Evolutionary conservation across 1,284 basidiomycete species (phyloP), one percentile per base, ranked within the genome.

Genomic region (Meripilus lineatus): DNA sequence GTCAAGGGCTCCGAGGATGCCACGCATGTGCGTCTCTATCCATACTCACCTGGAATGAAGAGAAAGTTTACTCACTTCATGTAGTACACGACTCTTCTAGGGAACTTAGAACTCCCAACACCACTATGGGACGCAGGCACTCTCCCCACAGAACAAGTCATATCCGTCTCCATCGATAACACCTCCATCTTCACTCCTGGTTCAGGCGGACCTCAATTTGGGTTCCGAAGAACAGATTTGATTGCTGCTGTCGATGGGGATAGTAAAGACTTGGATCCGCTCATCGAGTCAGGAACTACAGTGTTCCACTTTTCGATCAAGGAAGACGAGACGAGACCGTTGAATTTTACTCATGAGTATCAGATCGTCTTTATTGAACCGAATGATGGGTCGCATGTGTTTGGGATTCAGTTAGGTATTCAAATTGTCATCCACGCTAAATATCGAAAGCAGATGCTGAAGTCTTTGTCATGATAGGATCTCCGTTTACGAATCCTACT

Each of bases 291-390:
- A 4, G 69, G 68, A 14, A 66, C 64, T 10, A 75, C 72, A 0
- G 69, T 67, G 20, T 78, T 79, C 58, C 76, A 80, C 53, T 77
- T 80, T 49, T 78, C 75, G 3, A 66, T 81, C 50, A 66, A 69
- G 44, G 51, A 58, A 35, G 72, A 82, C 53, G 56, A 64, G n/a
- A 40, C 39, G 14, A 58, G 55, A 11, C 71, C 71, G 8, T 56
- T 81, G 52, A 79, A 79, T 51, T 68, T 67, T 45, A 68, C 53
- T 11, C 78, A 81, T 49, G 79, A 82, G 56, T 79, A 81, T 50
- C 78, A 81, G 53, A 65, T 75, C 43, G 74, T 80, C n/a, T 80
- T 74, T 55, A 76, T 80, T 45, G 77, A 81, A 57, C 74, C 77
- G 3, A 66, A 56, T 40, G 78, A 81, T 50, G 75, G 77, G 3